phyloP scores from a whole-genome alignment of 2,329 filamentous ascomycete genomes.

The Berkeleyomyces basicola region DNA sequence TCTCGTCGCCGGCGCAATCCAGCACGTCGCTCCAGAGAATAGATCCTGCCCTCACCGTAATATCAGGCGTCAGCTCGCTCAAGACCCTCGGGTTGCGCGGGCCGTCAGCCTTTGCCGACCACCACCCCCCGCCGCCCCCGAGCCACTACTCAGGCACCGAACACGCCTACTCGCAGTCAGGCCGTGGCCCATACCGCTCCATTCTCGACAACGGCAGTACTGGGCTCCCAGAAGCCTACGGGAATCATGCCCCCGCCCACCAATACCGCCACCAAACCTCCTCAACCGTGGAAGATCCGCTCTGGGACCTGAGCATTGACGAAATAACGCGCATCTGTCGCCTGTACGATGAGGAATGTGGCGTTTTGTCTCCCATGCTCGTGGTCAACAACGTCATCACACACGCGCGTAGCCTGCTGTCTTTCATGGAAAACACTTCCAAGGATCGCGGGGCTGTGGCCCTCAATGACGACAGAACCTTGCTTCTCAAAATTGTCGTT shows the following conservation, averaged over 20 bases:
- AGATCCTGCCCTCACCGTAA: conserved; percentile 8
- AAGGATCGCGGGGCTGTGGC: conserved; percentile 21
- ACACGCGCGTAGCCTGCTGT: conserved; percentile 52
- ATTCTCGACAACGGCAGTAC: conserved; percentile 9
- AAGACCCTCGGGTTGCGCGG: conserved; percentile 7
- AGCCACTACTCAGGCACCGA: conserved; percentile 12
- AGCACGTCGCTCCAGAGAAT: conserved; percentile 13
- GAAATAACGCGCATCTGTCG: conserved; percentile 66
- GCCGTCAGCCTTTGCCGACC: conserved; percentile 5
- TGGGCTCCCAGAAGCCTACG: conserved; percentile 3
- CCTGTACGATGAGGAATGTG: conserved; percentile 78
- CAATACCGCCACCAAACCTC: conserved; percentile 3
- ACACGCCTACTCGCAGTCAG: conserved; percentile 10
- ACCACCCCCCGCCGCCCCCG: conserved; percentile 5
- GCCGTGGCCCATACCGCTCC: conserved; percentile 8
- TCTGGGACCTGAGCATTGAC: conserved; percentile 61
- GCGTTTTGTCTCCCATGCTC: conserved; percentile 79
- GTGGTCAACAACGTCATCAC: conserved; percentile 54
- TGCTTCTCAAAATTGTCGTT: conserved; percentile 68
- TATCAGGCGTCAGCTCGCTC: conserved; percentile 10
- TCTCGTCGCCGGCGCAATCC: conserved; percentile 9
- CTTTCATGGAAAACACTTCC: conserved; percentile 45
- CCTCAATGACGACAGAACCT: conserved; percentile 37
- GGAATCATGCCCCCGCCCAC: background rate
- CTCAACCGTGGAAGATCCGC: conserved; percentile 41